These are phyloP conservation scores for Eucalyptus melliodora DNA, from an alignment of 345 rosid genomes.

Conservation along the genomic window DNA sequence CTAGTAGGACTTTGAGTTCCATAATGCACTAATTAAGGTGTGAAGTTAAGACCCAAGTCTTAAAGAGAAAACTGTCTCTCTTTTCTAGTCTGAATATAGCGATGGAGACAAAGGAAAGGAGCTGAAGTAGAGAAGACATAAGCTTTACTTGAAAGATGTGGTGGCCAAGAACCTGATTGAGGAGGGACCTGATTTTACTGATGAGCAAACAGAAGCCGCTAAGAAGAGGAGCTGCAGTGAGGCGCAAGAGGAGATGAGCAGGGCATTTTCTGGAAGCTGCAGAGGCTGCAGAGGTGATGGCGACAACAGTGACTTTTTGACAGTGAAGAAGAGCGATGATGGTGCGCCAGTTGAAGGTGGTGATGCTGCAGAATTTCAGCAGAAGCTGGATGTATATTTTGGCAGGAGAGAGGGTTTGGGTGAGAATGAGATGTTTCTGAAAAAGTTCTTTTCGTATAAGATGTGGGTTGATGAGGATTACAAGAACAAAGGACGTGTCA, in stretches of 20 bases:
- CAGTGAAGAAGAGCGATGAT: conserved; percentile 19
- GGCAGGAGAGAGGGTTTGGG: conserved; percentile 28
- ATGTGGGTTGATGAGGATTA: conserved; percentile 58
- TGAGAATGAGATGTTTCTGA: conserved; percentile 43
- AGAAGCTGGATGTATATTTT: conserved; percentile 50
- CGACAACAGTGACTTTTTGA: conserved; percentile 24
- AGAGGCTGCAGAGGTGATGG: conserved; percentile 25
- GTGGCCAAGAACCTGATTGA: conserved; percentile 58
- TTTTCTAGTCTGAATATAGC: conserved; percentile 31
- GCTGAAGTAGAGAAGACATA: conserved; percentile 18
- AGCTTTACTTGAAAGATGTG: conserved; percentile 59
- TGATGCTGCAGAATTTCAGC: conserved; percentile 15
- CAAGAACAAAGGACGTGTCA: conserved; percentile 8
- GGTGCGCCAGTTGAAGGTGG: conserved; percentile 3
- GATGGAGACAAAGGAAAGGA: background rate
- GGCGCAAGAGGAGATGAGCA: conserved; percentile 46
- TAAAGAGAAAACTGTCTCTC: conserved; percentile 14
- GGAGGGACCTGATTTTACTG: conserved; percentile 47
- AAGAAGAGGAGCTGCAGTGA: conserved; percentile 26
- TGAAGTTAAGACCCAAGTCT: conserved; percentile 30
- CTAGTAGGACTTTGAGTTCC: conserved; percentile 17
- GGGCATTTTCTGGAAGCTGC: conserved; percentile 39
- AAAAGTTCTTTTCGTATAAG: conserved; percentile 42
- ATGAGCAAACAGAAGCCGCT: background rate
- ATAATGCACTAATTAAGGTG: conserved; percentile 38